Evolutionary conservation across 225 moss, liverwort and hornwort genomes (phyloP).

Genomic region (Polytrichum commune): DNA sequence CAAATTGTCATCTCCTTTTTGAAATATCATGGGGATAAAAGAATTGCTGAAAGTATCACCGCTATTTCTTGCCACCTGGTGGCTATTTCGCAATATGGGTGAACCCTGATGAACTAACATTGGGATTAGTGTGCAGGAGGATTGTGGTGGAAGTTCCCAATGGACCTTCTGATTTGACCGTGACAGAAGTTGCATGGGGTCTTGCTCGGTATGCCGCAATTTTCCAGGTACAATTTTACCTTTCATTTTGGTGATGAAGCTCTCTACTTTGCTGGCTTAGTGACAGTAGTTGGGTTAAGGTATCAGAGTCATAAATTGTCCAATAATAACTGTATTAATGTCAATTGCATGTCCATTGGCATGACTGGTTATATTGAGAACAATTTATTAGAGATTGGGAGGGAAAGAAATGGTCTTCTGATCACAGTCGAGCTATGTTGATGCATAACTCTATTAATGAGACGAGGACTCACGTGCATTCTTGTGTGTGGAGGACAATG

Average conservation of each 20-base stretch:
- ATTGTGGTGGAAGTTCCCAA: slow-evolving; percentile 11
- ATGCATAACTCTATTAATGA: background rate
- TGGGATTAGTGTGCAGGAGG: slow-evolving; percentile 1
- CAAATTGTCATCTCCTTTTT: too few relatives aligned
- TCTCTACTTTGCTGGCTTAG: too few relatives aligned
- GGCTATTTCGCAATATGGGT: background rate
- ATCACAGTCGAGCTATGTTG: background rate
- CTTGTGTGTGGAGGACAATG: slow-evolving; percentile 19
- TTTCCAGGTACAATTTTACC: background rate
- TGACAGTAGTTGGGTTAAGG: too few relatives aligned
- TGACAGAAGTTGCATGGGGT: slow-evolving; percentile 14
- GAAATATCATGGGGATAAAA: too few relatives aligned
- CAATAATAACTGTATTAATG: too few relatives aligned
- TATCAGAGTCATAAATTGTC: too few relatives aligned
- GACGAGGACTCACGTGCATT: background rate
- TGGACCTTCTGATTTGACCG: slow-evolving; percentile 7
- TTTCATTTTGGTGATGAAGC: too few relatives aligned
- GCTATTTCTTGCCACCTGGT: background rate
- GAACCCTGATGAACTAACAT: background rate
- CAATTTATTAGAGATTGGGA: too few relatives aligned
- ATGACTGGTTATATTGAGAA: too few relatives aligned
- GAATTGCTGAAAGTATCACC: too few relatives aligned
- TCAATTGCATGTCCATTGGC: too few relatives aligned
- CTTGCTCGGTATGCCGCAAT: slow-evolving; percentile 12
- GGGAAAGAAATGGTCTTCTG: background rate